Evolutionary conservation across 495 filamentous ascomycete species (phyloP).

Genomic region (Echria macrotheca): DNA sequence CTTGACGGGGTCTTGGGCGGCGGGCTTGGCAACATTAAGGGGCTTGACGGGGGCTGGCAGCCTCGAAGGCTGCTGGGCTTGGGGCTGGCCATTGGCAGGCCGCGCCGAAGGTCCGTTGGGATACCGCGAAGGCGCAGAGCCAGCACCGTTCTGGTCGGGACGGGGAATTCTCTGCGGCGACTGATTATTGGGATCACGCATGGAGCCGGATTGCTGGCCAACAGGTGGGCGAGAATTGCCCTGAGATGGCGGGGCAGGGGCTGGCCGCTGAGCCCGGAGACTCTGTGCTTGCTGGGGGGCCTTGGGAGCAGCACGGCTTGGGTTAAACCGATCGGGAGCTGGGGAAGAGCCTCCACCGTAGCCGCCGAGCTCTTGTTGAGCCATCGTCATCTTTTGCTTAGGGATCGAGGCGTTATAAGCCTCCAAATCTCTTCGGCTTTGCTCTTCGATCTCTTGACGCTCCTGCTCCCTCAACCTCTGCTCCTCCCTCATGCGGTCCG

Average conservation of each 20-base stretch:
- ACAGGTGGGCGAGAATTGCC: slow-evolving; percentile 33
- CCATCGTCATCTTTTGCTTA: slow-evolving; percentile 64
- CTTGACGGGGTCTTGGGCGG: slow-evolving; percentile 59
- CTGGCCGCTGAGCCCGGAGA: slow-evolving; percentile 50
- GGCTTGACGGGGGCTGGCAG: slow-evolving; percentile 77
- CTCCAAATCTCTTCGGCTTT: slow-evolving; percentile 66
- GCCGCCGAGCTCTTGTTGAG: slow-evolving; percentile 80
- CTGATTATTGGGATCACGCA: slow-evolving; percentile 21
- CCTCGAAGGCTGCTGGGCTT: slow-evolving; percentile 46
- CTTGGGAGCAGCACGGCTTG: slow-evolving; percentile 63
- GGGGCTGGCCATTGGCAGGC: slow-evolving; percentile 33
- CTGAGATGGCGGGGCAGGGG: slow-evolving; percentile 44
- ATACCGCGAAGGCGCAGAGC: slow-evolving; percentile 26
- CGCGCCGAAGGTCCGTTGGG: slow-evolving; percentile 33
- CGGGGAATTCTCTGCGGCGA: slow-evolving; percentile 22
- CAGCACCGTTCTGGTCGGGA: slow-evolving; percentile 26
- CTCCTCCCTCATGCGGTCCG: slow-evolving; percentile 53
- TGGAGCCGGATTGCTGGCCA: slow-evolving; percentile 37
- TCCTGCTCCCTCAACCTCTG: slow-evolving; percentile 39
- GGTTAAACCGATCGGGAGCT: slow-evolving; percentile 67
- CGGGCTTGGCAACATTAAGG: slow-evolving; percentile 83
- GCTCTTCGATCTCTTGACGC: slow-evolving; percentile 59
- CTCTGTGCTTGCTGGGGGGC: slow-evolving; percentile 37
- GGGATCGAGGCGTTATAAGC: slow-evolving; percentile 84
- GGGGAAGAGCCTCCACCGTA: slow-evolving; percentile 33